Conservation (phyloP, 352 stramenopile species). For the Pythium aphanidermatum region DNA sequence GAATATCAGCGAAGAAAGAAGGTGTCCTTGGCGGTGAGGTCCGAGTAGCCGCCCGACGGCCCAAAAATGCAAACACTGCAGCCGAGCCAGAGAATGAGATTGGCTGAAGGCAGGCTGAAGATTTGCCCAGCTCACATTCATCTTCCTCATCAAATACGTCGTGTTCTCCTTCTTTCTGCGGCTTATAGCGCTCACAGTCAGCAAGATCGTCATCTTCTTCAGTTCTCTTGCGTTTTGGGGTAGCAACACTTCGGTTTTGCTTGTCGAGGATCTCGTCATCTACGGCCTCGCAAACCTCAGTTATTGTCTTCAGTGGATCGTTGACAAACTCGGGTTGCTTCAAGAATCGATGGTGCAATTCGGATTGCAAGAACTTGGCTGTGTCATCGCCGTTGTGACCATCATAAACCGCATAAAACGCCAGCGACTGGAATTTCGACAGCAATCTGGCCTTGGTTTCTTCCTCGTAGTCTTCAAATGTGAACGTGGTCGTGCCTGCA, state of each 20-base stretch:
- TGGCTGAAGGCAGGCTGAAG: conserved; percentile 33
- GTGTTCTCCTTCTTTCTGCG: background rate
- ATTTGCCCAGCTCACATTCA: conserved; percentile 24
- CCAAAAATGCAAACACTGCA: conserved; percentile 55
- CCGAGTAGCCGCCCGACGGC: background rate
- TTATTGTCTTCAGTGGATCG: conserved; percentile 48
- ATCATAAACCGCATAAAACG: conserved; percentile 85
- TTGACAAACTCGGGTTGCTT: conserved; percentile 43
- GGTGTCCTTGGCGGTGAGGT: too few relatives aligned
- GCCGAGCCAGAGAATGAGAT: conserved; percentile 84
- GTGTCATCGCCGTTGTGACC: conserved; percentile 84
- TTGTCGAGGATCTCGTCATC: conserved; percentile 74
- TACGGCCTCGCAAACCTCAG: conserved; percentile 45
- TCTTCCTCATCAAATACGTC: conserved; percentile 21
- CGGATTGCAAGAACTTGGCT: conserved; percentile 64
- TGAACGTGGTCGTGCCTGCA: conserved; percentile 40
- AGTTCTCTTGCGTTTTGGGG: conserved; percentile 61
- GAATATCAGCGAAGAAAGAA: too few relatives aligned
- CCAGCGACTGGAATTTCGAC: conserved; percentile 40
- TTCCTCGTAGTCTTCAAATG: conserved; percentile 34
- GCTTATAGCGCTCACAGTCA: background rate
- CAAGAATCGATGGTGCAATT: conserved; percentile 77
- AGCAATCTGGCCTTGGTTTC: conserved; percentile 13
- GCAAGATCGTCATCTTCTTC: conserved; percentile 13
- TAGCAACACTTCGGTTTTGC: conserved; percentile 58